A percentile compares a stretch with the other conserved stretches of the same genome.
Conservation (phyloP, 768 basidiomycete genomes). For the Mycena floridula region DNA sequence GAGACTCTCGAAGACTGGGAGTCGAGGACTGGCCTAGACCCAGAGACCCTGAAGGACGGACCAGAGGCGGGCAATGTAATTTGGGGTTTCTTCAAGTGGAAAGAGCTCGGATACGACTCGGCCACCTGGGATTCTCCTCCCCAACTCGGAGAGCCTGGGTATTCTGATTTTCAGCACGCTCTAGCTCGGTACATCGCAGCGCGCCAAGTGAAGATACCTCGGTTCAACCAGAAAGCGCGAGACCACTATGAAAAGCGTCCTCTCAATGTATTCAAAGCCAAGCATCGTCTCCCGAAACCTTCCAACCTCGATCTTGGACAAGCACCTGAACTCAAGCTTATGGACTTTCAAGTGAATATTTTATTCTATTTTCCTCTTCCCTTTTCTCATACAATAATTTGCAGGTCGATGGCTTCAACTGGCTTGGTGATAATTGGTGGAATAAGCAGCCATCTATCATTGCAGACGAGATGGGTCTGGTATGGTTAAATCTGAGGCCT, state of each 20-base stretch:
- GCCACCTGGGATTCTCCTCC: constrained; percentile 96
- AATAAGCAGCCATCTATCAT: constrained; percentile 78
- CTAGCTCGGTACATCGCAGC: constrained; percentile 63
- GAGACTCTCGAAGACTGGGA: constrained; percentile 66
- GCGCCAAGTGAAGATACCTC: constrained; percentile 52
- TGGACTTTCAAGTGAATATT: constrained; percentile 76
- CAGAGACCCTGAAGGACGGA: no score
- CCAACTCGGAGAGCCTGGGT: constrained; percentile 44
- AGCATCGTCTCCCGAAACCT: constrained; percentile 40
- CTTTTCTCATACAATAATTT: not conserved
- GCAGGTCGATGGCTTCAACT: constrained; percentile 76
- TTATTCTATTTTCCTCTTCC: not conserved
- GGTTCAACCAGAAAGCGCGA: constrained; percentile 34
- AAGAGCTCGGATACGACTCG: constrained; percentile 85
- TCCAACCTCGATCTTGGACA: constrained; percentile 67
- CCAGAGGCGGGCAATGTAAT: constrained; percentile 52
- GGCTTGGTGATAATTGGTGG: constrained; percentile 89
- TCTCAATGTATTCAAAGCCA: constrained; percentile 46
- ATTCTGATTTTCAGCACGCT: constrained; percentile 60
- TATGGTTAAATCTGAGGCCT: constrained; percentile 22
- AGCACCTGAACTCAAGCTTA: constrained; percentile 53
- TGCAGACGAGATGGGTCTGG: constrained; percentile 97
- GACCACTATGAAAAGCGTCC: constrained; percentile 45
- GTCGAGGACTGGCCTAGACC: constrained; percentile 33
- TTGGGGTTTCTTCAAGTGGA: constrained; percentile 92